These are phyloP conservation scores for Blastobotrys attinorum DNA, from an alignment of 805 yeast genomes.

Conservation along the genomic window DNA sequence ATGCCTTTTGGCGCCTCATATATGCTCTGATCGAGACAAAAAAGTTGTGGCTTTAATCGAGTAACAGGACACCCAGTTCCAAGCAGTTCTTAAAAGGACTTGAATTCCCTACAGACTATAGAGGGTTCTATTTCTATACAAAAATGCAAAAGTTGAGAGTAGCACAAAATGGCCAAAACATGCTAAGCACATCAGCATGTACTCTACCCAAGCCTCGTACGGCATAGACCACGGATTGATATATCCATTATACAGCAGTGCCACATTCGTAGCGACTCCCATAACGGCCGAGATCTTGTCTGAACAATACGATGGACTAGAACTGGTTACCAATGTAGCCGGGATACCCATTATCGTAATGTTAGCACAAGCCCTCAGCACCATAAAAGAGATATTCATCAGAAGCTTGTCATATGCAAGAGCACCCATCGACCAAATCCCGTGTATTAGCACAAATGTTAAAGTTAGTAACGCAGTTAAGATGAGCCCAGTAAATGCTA, in stretches of 20 bases:
- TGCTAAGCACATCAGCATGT: not conserved
- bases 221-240: slow-evolving; percentile 16
- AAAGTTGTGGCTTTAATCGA: too few species aligned
- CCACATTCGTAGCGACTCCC: not conserved
- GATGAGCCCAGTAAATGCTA: not conserved
- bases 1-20: too few species aligned
- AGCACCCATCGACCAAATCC: not conserved
- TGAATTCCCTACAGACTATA: too few species aligned
- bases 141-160: too few species aligned
- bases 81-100: too few species aligned
- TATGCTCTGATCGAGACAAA: too few species aligned
- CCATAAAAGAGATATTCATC: not conserved
- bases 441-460: not conserved
- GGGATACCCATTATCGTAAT: not conserved
- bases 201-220: not conserved
- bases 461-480: not conserved
- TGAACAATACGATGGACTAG: not conserved
- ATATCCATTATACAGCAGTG: slow-evolving; percentile 44
- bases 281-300: not conserved
- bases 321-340: not conserved
- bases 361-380: not conserved
- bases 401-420: not conserved
- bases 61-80: too few species aligned
- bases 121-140: too few species aligned
- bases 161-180: too few species aligned